Base-by-base conservation (phyloP, 2,329 filamentous ascomycete species). In the Apiospora sp. region DNA sequence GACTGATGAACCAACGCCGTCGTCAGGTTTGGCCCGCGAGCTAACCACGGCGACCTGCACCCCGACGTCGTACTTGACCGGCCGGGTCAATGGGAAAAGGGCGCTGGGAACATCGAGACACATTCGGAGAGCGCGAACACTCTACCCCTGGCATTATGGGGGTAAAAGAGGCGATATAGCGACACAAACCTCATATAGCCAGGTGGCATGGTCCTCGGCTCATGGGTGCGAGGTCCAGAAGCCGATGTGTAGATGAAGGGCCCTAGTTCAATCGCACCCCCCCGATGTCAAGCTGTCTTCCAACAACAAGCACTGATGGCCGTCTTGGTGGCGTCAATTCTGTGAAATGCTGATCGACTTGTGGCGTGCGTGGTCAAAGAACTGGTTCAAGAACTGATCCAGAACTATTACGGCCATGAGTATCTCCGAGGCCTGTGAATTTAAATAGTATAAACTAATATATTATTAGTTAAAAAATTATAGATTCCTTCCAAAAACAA, bases 1-100 rank as follows among this genome's bases (percentile, higher is more conserved):
- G 71, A 80, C 44, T 86, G 84, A 84, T 85, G 83, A 77, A 24
- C 71, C 22, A 77, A 79, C 37, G 73, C 72, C 10, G 71, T 61
- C 12, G 43, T 74, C 6, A 71, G 70, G n/a, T 58, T 41, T 3
- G 19, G 4, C 46, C 8, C 46, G n/a, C 71, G 71, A 3, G 46
- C 22, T 22, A 7, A n/a, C 6, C 46, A 49, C 7, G 22, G 46
- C 46, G 19, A n/a, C 22, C 22, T n/a, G 22, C 46, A 22, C 14
- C 67, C 51, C 14, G 74, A 75, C 67, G 46, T 75, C 27, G 34
- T 69, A 1, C 46, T n/a, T 49, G 46, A 3, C 5, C 44, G 16
- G 44, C 16, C 16, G 16, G 44, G 16, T 4, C 44, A 48, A 48
- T 19, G 27, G 14, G 30, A 6, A 3, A 41, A 8, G 5, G 14